Evolutionary conservation across 2,329 filamentous ascomycete species (phyloP).

Genomic region (Verruconis gallopava): DNA sequence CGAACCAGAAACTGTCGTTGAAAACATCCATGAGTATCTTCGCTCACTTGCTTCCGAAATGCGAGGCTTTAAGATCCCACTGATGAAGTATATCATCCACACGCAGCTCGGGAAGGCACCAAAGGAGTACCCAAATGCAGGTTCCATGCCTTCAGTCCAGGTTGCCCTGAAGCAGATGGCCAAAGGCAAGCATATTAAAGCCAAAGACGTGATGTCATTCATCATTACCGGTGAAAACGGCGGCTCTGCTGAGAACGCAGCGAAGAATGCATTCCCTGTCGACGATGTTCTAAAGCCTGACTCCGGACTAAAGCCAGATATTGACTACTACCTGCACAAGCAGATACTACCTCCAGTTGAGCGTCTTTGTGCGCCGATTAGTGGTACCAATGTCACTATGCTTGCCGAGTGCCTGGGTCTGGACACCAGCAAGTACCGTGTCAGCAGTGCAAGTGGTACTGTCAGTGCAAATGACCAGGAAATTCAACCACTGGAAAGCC

Average conservation of each 20-base stretch:
- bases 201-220: conserved; percentile 93
- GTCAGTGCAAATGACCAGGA: conserved; percentile 42
- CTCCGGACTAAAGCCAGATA: conserved; percentile 65
- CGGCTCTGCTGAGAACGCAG: conserved; percentile 53
- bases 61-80: conserved; percentile 62
- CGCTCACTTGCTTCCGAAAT: conserved; percentile 75
- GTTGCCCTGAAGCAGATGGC: conserved; percentile 82
- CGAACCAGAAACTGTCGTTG: conserved; percentile 75
- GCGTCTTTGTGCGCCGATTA: conserved; percentile 90
- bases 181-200: conserved; percentile 75
- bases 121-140: conserved; percentile 84
- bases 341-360: conserved; percentile 97
- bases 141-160: conserved; percentile 93
- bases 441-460: conserved; percentile 44
- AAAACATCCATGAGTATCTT: conserved; percentile 86
- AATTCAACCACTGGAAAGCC: conserved; percentile 84
- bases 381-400: conserved; percentile 77
- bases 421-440: conserved; percentile 76
- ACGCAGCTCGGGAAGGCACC: conserved; percentile 95
- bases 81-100: conserved; percentile 90
- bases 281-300: conserved; percentile 73
- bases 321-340: conserved; percentile 98
- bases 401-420: conserved; percentile 89
- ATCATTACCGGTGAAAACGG: conserved; percentile 65
- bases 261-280: conserved; percentile 79